These are phyloP conservation scores for Rhododendron vialii DNA, from an alignment of 148 eudicot genomes.

Conservation along the genomic window DNA sequence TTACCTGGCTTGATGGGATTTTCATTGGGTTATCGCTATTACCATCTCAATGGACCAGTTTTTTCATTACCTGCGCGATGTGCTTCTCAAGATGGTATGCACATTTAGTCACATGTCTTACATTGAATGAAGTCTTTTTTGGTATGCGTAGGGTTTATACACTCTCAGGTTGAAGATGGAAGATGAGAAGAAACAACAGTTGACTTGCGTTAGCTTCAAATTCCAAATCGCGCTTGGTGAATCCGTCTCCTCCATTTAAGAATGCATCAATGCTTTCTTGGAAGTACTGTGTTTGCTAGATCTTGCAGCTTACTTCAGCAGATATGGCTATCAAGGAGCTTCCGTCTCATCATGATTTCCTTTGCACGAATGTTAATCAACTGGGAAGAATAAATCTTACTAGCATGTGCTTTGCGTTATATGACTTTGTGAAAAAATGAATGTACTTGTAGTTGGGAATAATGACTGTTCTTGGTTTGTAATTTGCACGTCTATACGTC, in stretches of 20 bases:
- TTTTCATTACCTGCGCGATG: background rate
- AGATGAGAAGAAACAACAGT: slow-evolving; percentile 40
- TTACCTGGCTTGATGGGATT: background rate
- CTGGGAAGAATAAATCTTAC: background rate
- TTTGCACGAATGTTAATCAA: background rate
- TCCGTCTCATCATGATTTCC: background rate
- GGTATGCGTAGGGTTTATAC: slow-evolving; percentile 55
- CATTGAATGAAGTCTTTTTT: background rate
- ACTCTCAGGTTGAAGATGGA: slow-evolving; percentile 56
- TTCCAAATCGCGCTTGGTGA: slow-evolving; percentile 49
- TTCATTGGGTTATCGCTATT: background rate
- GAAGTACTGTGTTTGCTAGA: background rate
- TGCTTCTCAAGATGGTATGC: background rate
- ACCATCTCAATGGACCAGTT: background rate
- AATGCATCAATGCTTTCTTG: background rate
- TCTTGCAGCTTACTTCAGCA: background rate
- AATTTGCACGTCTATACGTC: background rate
- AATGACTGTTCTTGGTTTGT: background rate
- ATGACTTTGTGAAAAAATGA: background rate
- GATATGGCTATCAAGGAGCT: background rate
- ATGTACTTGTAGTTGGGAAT: background rate
- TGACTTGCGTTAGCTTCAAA: slow-evolving; percentile 65
- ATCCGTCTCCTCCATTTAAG: slow-evolving; percentile 18
- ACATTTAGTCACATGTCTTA: background rate
- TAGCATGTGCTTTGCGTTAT: background rate